A percentile compares a stretch with the other conserved stretches of the same genome.
These are phyloP conservation scores for Cairneyella variabilis DNA, from an alignment of 495 filamentous ascomycete genomes.

Conservation along the genomic window DNA sequence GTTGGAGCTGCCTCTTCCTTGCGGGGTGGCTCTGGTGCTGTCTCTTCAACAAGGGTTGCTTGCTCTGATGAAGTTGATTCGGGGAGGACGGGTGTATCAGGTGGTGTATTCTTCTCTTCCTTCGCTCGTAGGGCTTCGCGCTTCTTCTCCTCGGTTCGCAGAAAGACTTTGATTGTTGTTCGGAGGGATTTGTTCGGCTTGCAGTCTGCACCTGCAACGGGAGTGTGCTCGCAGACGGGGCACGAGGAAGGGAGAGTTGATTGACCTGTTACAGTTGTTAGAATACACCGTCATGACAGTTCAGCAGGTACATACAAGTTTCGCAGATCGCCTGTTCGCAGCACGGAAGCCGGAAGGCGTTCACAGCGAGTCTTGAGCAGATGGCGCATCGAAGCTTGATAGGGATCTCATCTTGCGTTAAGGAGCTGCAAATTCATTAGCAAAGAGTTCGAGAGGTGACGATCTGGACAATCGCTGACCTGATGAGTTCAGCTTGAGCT, in stretches of 20 bases:
- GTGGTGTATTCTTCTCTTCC: conserved; percentile 36
- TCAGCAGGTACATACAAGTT: conserved; percentile 57
- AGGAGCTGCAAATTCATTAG: conserved; percentile 51
- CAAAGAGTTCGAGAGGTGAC: neutral
- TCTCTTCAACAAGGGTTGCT: conserved; percentile 21
- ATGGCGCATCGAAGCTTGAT: conserved; percentile 92
- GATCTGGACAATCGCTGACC: conserved; percentile 20
- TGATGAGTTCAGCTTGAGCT: conserved; percentile 42
- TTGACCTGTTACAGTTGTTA: conserved; percentile 55
- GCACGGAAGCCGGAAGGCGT: conserved; percentile 87
- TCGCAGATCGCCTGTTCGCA: conserved; percentile 96
- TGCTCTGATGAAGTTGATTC: conserved; percentile 27
- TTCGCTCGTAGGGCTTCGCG: conserved; percentile 37
- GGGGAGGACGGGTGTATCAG: conserved; percentile 36
- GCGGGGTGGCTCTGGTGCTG: neutral
- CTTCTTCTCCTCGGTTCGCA: conserved; percentile 87
- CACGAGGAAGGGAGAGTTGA: conserved; percentile 72
- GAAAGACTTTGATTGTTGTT: conserved; percentile 82
- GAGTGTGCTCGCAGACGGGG: conserved; percentile 88
- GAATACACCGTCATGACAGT: neutral
- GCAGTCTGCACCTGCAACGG: conserved; percentile 79
- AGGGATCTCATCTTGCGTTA: conserved; percentile 82
- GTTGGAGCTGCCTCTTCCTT: conserved; percentile 3
- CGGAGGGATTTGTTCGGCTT: conserved; percentile 83
- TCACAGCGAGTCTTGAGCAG: conserved; percentile 86